Evolutionary conservation across 2,329 filamentous ascomycete genomes (phyloP).

Genomic region (Penicillium olsonii): DNA sequence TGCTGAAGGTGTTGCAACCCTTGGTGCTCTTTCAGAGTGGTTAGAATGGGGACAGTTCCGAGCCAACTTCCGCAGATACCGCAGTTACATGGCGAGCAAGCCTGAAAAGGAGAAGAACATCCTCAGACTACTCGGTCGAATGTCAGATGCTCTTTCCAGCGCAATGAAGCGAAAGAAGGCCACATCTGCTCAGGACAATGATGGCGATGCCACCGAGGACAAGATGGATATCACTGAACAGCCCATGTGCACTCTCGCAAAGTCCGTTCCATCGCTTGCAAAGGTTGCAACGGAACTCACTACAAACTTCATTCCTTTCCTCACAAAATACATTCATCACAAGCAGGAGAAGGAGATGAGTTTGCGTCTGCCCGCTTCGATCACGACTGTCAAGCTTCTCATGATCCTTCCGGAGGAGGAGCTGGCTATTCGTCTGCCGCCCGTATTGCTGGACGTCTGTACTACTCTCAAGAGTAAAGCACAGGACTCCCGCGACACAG

Average conservation of each 20-base stretch:
- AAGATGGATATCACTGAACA: constrained; percentile 29
- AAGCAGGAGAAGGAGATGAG: constrained; percentile 96
- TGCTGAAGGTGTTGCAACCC: constrained; percentile 79
- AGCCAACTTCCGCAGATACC: constrained; percentile 79
- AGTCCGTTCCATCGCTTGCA: constrained; percentile 65
- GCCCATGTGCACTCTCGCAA: constrained; percentile 54
- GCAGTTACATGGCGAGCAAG: constrained; percentile 77
- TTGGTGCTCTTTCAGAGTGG: constrained; percentile 71
- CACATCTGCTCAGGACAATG: constrained; percentile 18
- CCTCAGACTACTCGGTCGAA: constrained; percentile 75
- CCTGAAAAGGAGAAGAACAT: constrained; percentile 83
- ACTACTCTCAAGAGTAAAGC: constrained; percentile 88
- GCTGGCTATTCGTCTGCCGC: constrained; percentile 73
- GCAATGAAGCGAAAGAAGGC: constrained; percentile 46
- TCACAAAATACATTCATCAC: constrained; percentile 84
- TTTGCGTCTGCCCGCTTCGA: constrained; percentile 83
- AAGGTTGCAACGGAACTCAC: constrained; percentile 73
- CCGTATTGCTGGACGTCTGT: constrained; percentile 86
- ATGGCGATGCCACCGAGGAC: constrained; percentile 24
- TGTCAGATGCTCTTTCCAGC: constrained; percentile 72
- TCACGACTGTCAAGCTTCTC: constrained; percentile 85
- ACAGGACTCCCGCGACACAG: constrained; percentile 86
- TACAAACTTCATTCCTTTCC: constrained; percentile 72
- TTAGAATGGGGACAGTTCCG: constrained; percentile 91
- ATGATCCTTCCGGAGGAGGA: constrained; percentile 74